Evolutionary conservation across 2,329 filamentous ascomycete species (phyloP), one percentile per base, ranked within the genome.

Genomic region (Curvularia eragrostidis): DNA sequence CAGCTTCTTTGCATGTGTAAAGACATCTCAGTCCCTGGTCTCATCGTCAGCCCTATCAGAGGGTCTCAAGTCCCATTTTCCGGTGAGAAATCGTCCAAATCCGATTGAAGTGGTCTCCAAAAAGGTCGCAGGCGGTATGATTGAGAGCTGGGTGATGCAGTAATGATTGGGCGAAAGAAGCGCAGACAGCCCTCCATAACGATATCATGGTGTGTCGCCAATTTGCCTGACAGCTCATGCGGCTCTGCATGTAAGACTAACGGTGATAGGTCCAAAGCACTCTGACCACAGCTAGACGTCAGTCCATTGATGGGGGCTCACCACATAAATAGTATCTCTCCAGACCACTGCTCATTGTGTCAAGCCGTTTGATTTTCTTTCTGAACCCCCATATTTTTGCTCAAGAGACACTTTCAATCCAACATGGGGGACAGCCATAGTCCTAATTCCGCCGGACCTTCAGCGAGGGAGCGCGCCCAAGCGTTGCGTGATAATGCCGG

Each of bases 61-160:
- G 2, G 3, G 19, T 30, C 8, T 24, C 5, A 3, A 51, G 41
- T 26, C 32, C 8, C 10, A 47, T 47, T 18, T 46, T 46, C 53
- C 53, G 53, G 53, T 56, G 53, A 56, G 18, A 2, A 42, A 2
- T 28, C 19, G 9, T 28, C 9, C 19, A 5, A 4, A 12, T n/a
- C 15, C 18, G 5, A 23, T 13, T 10, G 21, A 2, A 10, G 15
- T 30, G 53, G 53, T 47, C 48, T 21, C 24, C 10, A 7, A 52
- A 26, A 46, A 12, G 53, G 53, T 21, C 53, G 47, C 53, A 51
- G 18, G 48, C 53, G 48, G 53, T 56, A 48, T 46, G 24, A 30
- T 12, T 47, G 24, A 15, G 18, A 30, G 9, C 8, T 21, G 26
- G n/a, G 15, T 23, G 7, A 5, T 1, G 18, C 2, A 23, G 38